Evolutionary conservation across 179 eudicot species (phyloP), one percentile per base, ranked within the genome.

Genomic region (Sideroxylon spinosum): DNA sequence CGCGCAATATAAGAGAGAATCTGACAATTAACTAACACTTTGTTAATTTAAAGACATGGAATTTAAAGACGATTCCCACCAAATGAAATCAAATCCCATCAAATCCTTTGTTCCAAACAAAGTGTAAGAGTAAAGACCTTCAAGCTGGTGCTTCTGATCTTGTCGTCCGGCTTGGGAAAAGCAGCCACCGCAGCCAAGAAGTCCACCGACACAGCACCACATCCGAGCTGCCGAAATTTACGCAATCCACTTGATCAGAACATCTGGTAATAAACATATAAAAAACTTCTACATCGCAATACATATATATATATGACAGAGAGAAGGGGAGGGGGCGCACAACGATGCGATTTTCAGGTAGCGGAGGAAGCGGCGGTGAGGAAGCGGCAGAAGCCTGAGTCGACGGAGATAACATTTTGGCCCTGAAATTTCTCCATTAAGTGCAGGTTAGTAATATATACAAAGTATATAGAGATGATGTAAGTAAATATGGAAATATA

Each of bases 161-260:
- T 94, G 50, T 92, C 98, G 77, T 94, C 95, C 0, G 98, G 98
- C 56, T 91, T 86, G 44, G 97, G 98, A 80, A 81, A 94, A 76
- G 87, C 73, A 73, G 85, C 90, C 26, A 94, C 98, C 6, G 93
- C 81, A 10, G 95, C 98, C 75, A 94, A 79, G 17, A 79, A 81
- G 69, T 94, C 98, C 61, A 92, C 79, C 26, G 74, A 17, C 73
- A 82, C 86, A 71, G 83, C 84, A 23, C 98, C 98, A 78, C 86
- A 80, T 17, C 98, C 98, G 16, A 94, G 68, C 98, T 94, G 90
- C 83, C 29, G 64, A 76, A 48, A 55, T 69, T 2, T 7, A 19
- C 7, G 3, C 14, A 56, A 20, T 52, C 59, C 61, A n/a, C 32
- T 44, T 48, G 7, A 56, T 78, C 64, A 78, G 57, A 72, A 29